Evolutionary conservation across 345 rosid species (phyloP).

Genomic region (Syzygium aqueum): DNA sequence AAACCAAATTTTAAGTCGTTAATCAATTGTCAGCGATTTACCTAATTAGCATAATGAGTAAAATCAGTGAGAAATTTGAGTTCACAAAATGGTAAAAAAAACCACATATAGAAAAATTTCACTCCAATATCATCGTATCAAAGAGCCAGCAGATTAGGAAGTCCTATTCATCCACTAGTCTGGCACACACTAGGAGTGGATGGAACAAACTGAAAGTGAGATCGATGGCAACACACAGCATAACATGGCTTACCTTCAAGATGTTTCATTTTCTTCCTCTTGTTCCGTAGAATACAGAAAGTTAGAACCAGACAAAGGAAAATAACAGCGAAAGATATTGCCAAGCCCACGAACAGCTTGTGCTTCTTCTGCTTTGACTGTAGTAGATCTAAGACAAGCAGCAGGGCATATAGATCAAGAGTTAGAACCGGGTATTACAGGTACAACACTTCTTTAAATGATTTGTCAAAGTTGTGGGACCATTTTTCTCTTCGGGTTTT

Average conservation of each 20-base stretch:
- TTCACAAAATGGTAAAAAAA: not conserved
- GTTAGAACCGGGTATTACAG: not conserved
- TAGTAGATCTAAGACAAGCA: not conserved
- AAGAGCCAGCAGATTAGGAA: not conserved
- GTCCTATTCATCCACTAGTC: not conserved
- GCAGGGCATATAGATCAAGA: not conserved
- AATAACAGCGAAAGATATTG: not conserved
- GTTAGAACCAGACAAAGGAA: not conserved
- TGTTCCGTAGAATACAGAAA: not conserved
- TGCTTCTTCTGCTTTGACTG: not conserved
- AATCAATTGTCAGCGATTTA: too few species aligned
- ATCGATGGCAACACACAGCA: not conserved
- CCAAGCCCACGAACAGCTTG: not conserved
- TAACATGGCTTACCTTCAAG: conserved; percentile 3
- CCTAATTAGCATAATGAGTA: not conserved
- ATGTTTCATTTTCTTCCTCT: not conserved
- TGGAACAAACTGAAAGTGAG: not conserved
- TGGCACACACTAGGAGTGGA: not conserved
- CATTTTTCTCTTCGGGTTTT: not conserved
- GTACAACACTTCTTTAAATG: not conserved
- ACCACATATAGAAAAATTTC: not conserved
- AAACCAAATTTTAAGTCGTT: too few species aligned
- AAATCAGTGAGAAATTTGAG: not conserved
- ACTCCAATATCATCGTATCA: not conserved
- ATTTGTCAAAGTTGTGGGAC: not conserved